phyloP scores from a whole-genome alignment of 371 early-diverging fungal genomes.

The Funneliformis caledonium region DNA sequence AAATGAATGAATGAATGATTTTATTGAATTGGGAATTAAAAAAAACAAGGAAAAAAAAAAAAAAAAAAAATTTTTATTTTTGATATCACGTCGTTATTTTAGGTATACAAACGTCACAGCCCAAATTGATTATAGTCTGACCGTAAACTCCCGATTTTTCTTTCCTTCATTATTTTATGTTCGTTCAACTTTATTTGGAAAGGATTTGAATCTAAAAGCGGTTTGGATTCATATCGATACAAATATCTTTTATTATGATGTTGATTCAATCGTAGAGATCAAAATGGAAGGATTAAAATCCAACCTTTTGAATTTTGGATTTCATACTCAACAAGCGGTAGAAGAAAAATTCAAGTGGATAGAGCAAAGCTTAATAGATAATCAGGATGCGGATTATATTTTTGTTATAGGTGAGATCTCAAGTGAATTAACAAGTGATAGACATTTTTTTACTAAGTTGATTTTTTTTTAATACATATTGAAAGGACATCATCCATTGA shows the following conservation, averaged over 20 bases:
- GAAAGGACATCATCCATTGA: conserved; percentile 36
- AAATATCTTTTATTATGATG: conserved; percentile 15
- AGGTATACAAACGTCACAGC: conserved; percentile 37
- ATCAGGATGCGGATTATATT: conserved; percentile 32
- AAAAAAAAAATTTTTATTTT: neutral
- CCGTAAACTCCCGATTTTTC: conserved; percentile 10
- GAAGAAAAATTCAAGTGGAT: conserved; percentile 37
- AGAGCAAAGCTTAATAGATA: conserved; percentile 15
- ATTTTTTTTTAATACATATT: neutral
- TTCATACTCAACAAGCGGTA: neutral
- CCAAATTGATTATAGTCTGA: conserved; percentile 25
- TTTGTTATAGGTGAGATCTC: conserved; percentile 29
- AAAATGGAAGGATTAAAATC: conserved; percentile 8
- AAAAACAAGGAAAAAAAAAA: neutral
- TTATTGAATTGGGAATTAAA: neutral
- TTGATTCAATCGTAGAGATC: neutral
- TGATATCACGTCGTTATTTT: neutral
- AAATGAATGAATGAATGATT: too few species aligned
- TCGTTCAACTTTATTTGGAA: conserved; percentile 7
- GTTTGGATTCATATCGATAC: conserved; percentile 35
- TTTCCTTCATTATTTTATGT: conserved; percentile 35
- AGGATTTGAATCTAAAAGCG: neutral
- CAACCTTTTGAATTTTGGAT: neutral
- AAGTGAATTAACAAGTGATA: neutral
- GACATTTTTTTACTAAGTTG: neutral